Evolutionary conservation across 495 filamentous ascomycete species (phyloP).

Genomic region (Bathelium albidoporum): DNA sequence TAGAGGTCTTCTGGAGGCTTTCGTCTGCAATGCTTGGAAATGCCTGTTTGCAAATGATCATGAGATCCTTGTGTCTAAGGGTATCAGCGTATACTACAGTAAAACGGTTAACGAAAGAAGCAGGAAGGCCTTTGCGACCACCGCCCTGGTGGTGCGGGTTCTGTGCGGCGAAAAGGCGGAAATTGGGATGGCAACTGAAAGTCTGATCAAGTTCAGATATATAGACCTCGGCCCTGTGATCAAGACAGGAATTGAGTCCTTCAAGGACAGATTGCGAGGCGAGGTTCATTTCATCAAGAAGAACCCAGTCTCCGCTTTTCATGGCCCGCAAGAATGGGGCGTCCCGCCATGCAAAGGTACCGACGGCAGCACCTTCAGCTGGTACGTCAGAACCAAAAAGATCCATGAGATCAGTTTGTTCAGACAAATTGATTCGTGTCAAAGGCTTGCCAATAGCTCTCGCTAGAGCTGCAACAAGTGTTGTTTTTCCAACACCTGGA

Average conservation of each 20-base stretch:
- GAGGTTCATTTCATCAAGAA: slow-evolving; percentile 98
- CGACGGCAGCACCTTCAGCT: slow-evolving; percentile 74
- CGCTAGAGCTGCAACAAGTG: slow-evolving; percentile 75
- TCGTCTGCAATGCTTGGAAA: slow-evolving; percentile 51
- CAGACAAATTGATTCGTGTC: slow-evolving; percentile 90
- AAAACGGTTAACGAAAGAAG: slow-evolving; percentile 95
- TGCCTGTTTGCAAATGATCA: slow-evolving; percentile 65
- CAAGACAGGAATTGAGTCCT: slow-evolving; percentile 91
- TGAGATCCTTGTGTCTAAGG: slow-evolving; percentile 70
- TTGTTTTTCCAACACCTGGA: slow-evolving; percentile 96
- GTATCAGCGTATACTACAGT: slow-evolving; percentile 93
- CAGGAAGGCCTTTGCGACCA: slow-evolving; percentile 87
- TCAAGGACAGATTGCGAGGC: slow-evolving; percentile 96
- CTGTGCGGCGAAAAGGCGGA: slow-evolving; percentile 89
- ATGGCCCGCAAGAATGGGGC: slow-evolving; percentile 92
- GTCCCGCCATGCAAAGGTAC: slow-evolving; percentile 88
- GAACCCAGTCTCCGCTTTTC: slow-evolving; percentile 90
- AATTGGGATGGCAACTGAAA: slow-evolving; percentile 80
- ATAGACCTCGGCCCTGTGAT: slow-evolving; percentile 94
- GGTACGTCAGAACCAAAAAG: slow-evolving; percentile 96
- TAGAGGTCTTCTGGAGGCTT: slow-evolving; percentile 54
- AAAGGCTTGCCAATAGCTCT: slow-evolving; percentile 65
- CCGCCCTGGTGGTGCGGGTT: slow-evolving; percentile 97
- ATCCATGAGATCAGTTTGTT: slow-evolving; percentile 95
- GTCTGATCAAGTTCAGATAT: slow-evolving; percentile 88